Evolutionary conservation across 2,329 filamentous ascomycete species (phyloP).

Genomic region (Dactylonectria estremocensis): DNA sequence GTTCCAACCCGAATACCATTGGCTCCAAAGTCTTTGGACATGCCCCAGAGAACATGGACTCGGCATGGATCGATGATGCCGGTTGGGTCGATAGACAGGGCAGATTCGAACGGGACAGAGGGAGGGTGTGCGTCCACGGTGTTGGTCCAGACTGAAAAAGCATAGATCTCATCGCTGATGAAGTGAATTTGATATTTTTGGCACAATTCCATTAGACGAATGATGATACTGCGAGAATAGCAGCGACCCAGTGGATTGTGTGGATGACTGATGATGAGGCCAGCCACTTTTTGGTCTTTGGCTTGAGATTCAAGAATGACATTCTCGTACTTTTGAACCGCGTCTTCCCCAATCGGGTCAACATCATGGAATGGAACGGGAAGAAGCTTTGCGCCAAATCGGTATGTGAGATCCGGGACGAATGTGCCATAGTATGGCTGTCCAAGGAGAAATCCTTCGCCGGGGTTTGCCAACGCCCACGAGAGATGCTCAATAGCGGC

Average conservation of each 20-base stretch:
- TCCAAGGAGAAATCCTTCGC: slow-evolving; percentile 59
- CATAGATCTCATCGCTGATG: slow-evolving; percentile 67
- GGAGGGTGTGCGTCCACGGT: slow-evolving; percentile 46
- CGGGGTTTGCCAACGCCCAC: slow-evolving; percentile 58
- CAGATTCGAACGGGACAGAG: slow-evolving; percentile 60
- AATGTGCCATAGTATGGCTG: slow-evolving; percentile 66
- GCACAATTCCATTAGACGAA: slow-evolving; percentile 63
- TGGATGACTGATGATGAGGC: slow-evolving; percentile 66
- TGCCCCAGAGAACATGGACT: slow-evolving; percentile 66
- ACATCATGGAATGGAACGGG: slow-evolving; percentile 60
- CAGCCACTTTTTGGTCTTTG: slow-evolving; percentile 59
- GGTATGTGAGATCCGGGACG: slow-evolving; percentile 59
- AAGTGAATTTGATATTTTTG: slow-evolving; percentile 65
- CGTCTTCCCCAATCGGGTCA: slow-evolving; percentile 60
- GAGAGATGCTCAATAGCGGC: slow-evolving; percentile 58
- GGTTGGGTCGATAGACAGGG: slow-evolving; percentile 59
- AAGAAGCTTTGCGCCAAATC: slow-evolving; percentile 60
- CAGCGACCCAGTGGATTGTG: slow-evolving; percentile 68
- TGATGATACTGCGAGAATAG: slow-evolving; percentile 58
- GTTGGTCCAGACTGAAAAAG: slow-evolving; percentile 66
- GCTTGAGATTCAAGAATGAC: slow-evolving; percentile 57
- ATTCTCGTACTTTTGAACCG: slow-evolving; percentile 62
- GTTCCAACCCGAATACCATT: slow-evolving; percentile 69
- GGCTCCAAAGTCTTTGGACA: slow-evolving; percentile 69
- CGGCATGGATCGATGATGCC: slow-evolving; percentile 63